Conservation (phyloP, 768 basidiomycete genomes). For the Termitomyces sp. region DNA sequence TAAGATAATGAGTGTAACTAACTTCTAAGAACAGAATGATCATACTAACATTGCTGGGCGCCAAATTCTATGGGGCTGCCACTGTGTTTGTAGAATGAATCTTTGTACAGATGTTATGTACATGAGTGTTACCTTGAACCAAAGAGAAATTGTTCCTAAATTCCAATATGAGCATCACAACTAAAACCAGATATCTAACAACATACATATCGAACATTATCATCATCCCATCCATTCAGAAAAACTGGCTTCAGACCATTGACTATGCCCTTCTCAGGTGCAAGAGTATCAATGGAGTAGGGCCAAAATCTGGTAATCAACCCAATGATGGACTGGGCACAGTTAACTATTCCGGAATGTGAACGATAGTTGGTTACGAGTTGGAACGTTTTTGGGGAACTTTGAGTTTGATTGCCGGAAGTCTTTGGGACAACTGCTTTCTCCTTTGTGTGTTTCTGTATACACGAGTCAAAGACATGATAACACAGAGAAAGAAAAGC, state of each 20-base stretch:
- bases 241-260: constrained; percentile 56
- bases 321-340: constrained; percentile 61
- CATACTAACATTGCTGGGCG: constrained; percentile 53
- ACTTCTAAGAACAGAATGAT: background rate
- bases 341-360: constrained; percentile 70
- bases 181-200: background rate
- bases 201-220: constrained; percentile 32
- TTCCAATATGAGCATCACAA: background rate
- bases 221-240: constrained; percentile 41
- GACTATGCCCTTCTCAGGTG: constrained; percentile 49
- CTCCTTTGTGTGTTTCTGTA: constrained; percentile 11
- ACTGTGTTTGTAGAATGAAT: constrained; percentile 23
- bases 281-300: constrained; percentile 54
- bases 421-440: background rate
- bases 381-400: constrained; percentile 39
- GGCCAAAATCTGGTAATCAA: constrained; percentile 61
- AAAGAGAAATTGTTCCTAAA: constrained; percentile 53
- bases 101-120: background rate
- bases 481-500: background rate
- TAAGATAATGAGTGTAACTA: background rate
- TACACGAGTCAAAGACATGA: background rate
- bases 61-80: constrained; percentile 53
- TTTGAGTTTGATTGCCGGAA: background rate
- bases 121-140: constrained; percentile 34
- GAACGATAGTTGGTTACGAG: constrained; percentile 65